These are phyloP conservation scores for Apiospora phragmitis DNA, from an alignment of 2,329 filamentous ascomycete genomes.

Conservation along the genomic window DNA sequence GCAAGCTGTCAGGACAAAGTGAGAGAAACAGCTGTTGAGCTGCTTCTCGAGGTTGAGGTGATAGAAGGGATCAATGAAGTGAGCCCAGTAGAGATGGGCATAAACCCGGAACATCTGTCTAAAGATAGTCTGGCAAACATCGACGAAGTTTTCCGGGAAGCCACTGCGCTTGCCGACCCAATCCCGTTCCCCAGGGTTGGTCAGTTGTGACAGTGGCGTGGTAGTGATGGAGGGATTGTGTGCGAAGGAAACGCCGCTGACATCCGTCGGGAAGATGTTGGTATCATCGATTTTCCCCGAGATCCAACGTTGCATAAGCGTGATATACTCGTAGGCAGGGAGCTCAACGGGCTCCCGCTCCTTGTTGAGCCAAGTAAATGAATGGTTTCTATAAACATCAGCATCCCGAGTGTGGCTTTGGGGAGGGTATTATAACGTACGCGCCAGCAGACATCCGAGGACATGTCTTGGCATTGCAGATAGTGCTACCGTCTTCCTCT, in stretches of 20 bases:
- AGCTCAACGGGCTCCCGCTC: constrained; percentile 87
- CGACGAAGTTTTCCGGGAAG: constrained; percentile 86
- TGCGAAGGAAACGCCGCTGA: constrained; percentile 66
- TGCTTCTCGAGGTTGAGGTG: constrained; percentile 79
- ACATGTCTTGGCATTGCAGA: constrained; percentile 83
- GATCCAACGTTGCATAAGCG: constrained; percentile 96
- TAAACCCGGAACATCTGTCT: constrained; percentile 99
- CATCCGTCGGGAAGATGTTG: constrained; percentile 86
- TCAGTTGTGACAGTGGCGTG: constrained; percentile 62
- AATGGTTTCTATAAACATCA: constrained; percentile 66
- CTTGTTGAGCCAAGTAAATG: constrained; percentile 94
- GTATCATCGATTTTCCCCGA: constrained; percentile 92
- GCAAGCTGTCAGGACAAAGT: constrained; percentile 79
- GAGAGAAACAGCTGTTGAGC: constrained; percentile 84
- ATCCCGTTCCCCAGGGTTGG: constrained; percentile 60
- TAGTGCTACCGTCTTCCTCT: constrained; percentile 72
- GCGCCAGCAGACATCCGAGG: constrained; percentile 92
- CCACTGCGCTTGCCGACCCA: constrained; percentile 93
- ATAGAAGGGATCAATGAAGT: constrained; percentile 84
- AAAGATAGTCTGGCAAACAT: constrained; percentile 91
- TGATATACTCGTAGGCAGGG: constrained; percentile 90
- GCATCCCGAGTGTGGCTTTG: constrained; percentile 11
- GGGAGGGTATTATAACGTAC: constrained; percentile 55
- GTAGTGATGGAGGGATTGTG: constrained; percentile 60
- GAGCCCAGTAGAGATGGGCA: constrained; percentile 95